phyloP scores from a whole-genome alignment of 1,284 basidiomycete genomes.

The Ustilago tritici region DNA sequence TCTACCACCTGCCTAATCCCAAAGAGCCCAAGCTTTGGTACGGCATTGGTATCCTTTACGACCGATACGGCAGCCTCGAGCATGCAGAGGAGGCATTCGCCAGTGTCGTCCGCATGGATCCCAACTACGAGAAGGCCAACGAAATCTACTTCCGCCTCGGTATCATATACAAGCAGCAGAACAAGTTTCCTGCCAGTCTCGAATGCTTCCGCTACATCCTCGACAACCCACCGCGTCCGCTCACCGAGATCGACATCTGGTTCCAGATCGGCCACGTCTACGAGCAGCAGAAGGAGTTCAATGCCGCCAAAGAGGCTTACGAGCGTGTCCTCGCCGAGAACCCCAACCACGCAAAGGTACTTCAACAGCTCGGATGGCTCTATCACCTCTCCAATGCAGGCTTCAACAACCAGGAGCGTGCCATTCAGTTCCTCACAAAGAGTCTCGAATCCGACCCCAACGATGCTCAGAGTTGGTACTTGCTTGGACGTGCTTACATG shows the following conservation, averaged over 20 bases:
- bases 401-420: slow-evolving; percentile 94
- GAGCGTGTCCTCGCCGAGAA: slow-evolving; percentile 95
- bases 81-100: slow-evolving; percentile 99
- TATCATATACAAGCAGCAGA: slow-evolving; percentile 99
- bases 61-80: slow-evolving; percentile 96
- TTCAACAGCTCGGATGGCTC: slow-evolving; percentile 97
- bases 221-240: slow-evolving; percentile 90
- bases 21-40: slow-evolving; percentile 99
- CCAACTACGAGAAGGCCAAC: slow-evolving; percentile 98
- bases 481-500: slow-evolving; percentile 98
- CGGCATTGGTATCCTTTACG: slow-evolving; percentile 98
- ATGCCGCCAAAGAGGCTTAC: slow-evolving; percentile 91
- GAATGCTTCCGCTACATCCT: slow-evolving; percentile 88
- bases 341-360: slow-evolving; percentile 92
- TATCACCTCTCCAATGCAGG: slow-evolving; percentile 93
- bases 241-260: slow-evolving; percentile 98
- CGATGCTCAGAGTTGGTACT: slow-evolving; percentile 98
- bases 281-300: slow-evolving; percentile 95
- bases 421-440: slow-evolving; percentile 93
- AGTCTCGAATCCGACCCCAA: slow-evolving; percentile 81
- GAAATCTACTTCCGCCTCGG: slow-evolving; percentile 98
- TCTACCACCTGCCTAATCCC: slow-evolving; percentile 94
- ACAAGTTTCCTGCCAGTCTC: slow-evolving; percentile 76
- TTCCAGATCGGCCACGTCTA: slow-evolving; percentile 99
- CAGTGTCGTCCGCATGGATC: slow-evolving; percentile 95